These are phyloP conservation scores for Litchi chinensis DNA, from an alignment of 345 rosid genomes.

Conservation along the genomic window DNA sequence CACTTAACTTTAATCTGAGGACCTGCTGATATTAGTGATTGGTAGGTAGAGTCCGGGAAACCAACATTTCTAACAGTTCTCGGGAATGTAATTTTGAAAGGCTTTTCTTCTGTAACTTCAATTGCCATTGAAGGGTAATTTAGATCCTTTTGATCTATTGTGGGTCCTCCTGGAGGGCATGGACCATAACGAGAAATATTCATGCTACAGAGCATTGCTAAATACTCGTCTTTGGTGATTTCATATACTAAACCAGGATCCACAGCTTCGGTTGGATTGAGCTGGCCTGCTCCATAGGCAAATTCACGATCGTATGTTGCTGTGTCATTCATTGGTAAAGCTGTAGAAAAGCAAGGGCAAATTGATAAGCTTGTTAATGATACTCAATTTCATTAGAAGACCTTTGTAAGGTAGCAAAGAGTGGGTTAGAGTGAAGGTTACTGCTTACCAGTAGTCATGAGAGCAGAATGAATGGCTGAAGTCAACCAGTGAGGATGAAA, in stretches of 20 bases:
- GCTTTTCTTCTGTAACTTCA: neutral
- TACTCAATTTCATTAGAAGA: neutral
- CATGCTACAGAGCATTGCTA: slow-evolving; percentile 33
- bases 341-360: slow-evolving; percentile 21
- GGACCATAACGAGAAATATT: neutral
- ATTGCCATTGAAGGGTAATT: slow-evolving; percentile 28
- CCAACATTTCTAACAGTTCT: slow-evolving; percentile 34
- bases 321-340: slow-evolving; percentile 31
- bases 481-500: slow-evolving; percentile 48
- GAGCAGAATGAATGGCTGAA: slow-evolving; percentile 42
- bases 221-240: slow-evolving; percentile 24
- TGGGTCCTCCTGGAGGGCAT: neutral
- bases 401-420: neutral
- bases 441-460: slow-evolving; percentile 53
- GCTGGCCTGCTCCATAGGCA: slow-evolving; percentile 40
- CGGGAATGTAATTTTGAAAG: slow-evolving; percentile 17
- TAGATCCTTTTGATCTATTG: neutral
- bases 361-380: neutral
- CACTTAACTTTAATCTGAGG: slow-evolving; percentile 3
- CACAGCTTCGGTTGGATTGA: slow-evolving; percentile 34
- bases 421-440: neutral
- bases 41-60: slow-evolving; percentile 12
- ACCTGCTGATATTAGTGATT: neutral
- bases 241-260: slow-evolving; percentile 47
- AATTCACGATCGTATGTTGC: slow-evolving; percentile 20